These are phyloP conservation scores for Fusarium vanettenii DNA, from an alignment of 2,329 filamentous ascomycete species.

Conservation along the genomic window DNA sequence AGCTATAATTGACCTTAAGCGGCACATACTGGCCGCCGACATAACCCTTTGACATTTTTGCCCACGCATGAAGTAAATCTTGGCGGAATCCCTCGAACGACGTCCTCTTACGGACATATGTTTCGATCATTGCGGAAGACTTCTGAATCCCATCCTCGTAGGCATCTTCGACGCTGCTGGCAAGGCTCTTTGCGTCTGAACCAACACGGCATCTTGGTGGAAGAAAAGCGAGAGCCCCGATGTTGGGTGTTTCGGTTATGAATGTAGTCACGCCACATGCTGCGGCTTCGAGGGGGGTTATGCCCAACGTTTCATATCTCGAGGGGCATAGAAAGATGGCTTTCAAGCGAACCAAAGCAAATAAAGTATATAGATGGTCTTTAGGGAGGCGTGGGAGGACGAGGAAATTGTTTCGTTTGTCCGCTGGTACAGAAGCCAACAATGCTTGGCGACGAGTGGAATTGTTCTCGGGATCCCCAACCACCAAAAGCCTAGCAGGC, in stretches of 20 bases:
- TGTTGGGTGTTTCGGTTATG: neutral
- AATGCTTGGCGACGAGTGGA: neutral
- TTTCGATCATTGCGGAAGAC: neutral
- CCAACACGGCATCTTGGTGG: neutral
- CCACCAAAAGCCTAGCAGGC: neutral
- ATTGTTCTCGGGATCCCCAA: conserved; percentile 3
- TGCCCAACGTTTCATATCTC: conserved; percentile 2
- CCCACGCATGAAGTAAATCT: conserved; percentile 1
- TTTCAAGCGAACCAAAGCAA: neutral
- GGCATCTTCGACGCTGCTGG: neutral
- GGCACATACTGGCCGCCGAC: neutral
- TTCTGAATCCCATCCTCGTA: neutral
- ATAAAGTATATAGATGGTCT: conserved; percentile 2
- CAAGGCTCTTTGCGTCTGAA: conserved; percentile 2
- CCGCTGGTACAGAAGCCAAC: neutral
- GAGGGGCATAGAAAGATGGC: conserved; percentile 2
- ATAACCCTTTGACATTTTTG: conserved; percentile 2
- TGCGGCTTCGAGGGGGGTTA: conserved; percentile 1
- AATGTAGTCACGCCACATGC: conserved; percentile 4
- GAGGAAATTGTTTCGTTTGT: neutral
- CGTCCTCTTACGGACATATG: conserved; percentile 1
- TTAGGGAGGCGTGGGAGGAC: neutral
- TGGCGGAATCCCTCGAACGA: conserved; percentile 1
- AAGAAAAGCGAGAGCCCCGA: neutral
- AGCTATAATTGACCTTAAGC: neutral